Evolutionary conservation across 73 alveolate species (phyloP), one percentile per base, ranked within the genome.

Genomic region (Paraurostyla sp.): DNA sequence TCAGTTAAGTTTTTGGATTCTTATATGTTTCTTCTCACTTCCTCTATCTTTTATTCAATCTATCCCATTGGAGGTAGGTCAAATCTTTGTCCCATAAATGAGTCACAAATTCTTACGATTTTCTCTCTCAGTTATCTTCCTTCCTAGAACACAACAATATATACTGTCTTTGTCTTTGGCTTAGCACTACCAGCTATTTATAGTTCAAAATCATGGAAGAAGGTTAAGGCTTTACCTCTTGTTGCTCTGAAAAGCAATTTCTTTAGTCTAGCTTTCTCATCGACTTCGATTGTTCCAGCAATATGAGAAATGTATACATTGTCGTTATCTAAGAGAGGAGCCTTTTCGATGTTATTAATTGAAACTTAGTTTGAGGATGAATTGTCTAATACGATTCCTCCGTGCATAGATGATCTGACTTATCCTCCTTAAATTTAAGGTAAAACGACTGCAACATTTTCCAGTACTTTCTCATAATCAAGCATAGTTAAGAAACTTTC

Each of bases 221-320:
- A 92, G 25, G 96, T 93, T 18, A 92, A 49, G 25, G 98, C 96
- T 25, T 95, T 91, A 20, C 99, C 99, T 71, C 98, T 82, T 30
- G 99, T 97, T 2, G 97, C 94, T 87, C 99, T 94, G 89, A 97
- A 97, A 23, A 97, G 63, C 81, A 95, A 76, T 81, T 95, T 94
- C 88, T 97, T 93, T 87, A 97, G 88, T 84, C 98, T 93, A 78
- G 91, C 40, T 62, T 91, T 93, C 87, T 96, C 98, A 36, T 94
- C 98, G n/a, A 90, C 91, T 51, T 45, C 81, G 35, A 94, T 90
- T 2, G 95, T 93, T 16, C 99, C 99, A 36, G 96, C 96, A 45
- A 96, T 92, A 83, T 92, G 69, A 0, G 83, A 38, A 65, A 91
- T 76, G 32, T 65, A 54, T 16, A 83, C 76, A 3, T 22, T 23